These are phyloP conservation scores for Candida coleopterorum DNA, from an alignment of 805 yeast genomes.

Conservation along the genomic window DNA sequence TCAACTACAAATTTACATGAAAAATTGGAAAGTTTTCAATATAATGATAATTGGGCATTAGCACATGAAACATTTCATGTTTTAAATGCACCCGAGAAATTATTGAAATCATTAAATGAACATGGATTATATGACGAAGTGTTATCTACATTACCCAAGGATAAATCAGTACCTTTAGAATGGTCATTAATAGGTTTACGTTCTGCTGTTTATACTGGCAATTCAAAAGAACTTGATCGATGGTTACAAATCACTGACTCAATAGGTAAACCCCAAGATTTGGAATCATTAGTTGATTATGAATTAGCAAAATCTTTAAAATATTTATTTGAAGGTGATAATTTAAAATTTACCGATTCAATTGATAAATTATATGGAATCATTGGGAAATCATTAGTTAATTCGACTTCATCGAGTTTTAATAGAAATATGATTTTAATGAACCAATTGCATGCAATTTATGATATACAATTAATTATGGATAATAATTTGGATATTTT, in stretches of 20 bases:
- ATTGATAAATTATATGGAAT: constrained; percentile 49
- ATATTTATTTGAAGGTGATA: constrained; percentile 30
- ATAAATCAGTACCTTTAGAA: constrained; percentile 38
- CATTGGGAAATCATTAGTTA: constrained; percentile 55
- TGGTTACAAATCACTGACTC: constrained; percentile 59
- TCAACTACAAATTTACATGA: constrained; percentile 69
- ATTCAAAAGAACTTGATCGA: constrained; percentile 40
- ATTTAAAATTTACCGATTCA: constrained; percentile 30
- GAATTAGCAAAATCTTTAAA: constrained; percentile 62
- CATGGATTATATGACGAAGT: constrained; percentile 73
- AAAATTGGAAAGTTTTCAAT: constrained; percentile 74
- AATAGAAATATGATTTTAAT: constrained; percentile 33
- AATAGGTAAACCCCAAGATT: constrained; percentile 34
- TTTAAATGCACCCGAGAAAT: constrained; percentile 50
- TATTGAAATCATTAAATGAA: constrained; percentile 66
- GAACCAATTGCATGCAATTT: constrained; percentile 33
- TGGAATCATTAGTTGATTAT: constrained; percentile 54
- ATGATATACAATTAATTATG: constrained; percentile 27
- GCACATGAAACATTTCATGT: constrained; percentile 83
- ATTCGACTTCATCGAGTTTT: constrained; percentile 33
- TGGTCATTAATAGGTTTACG: constrained; percentile 70
- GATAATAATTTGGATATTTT: constrained; percentile 15
- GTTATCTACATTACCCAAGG: constrained; percentile 39
- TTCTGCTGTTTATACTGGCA: constrained; percentile 67
- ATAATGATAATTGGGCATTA: constrained; percentile 79